phyloP scores from a whole-genome alignment of 2,329 filamentous ascomycete species.

The Neodidymelliopsis sp. region DNA sequence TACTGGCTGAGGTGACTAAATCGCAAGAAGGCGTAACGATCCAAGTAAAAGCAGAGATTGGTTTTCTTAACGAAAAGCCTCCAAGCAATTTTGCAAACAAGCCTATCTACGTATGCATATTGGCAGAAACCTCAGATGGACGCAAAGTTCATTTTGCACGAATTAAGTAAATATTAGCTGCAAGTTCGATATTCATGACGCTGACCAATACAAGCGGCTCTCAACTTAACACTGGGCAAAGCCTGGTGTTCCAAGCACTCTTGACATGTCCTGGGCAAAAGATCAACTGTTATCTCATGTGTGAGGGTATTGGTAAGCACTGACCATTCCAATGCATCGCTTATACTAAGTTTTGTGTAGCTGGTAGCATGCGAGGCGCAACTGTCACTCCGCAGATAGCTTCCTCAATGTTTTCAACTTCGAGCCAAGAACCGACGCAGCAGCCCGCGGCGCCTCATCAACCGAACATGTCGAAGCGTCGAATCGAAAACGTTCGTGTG shows the following conservation, averaged over 20 bases:
- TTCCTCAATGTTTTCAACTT: conserved; percentile 52
- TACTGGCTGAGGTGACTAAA: conserved; percentile 27
- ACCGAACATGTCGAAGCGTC: conserved; percentile 43
- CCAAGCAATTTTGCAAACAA: conserved; percentile 69
- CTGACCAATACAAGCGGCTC: conserved; percentile 63
- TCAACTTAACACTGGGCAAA: conserved; percentile 68
- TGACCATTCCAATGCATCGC: accelerated
- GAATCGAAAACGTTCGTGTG: conserved; percentile 24
- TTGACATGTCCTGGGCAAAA: conserved; percentile 63
- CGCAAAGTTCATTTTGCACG: conserved; percentile 72
- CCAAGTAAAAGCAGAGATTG: conserved; percentile 70
- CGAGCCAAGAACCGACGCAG: conserved; percentile 21
- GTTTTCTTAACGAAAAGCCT: conserved; percentile 72
- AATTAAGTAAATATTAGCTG: conserved; percentile 55
- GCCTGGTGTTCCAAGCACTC: conserved; percentile 66
- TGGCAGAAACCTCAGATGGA: conserved; percentile 76
- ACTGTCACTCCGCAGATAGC: conserved; percentile 60
- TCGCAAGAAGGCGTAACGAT: conserved; percentile 59
- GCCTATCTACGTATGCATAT: conserved; percentile 73
- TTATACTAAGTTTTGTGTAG: conserved; percentile 46
- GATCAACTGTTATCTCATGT: conserved; percentile 76
- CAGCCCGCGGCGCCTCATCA: conserved; percentile 24
- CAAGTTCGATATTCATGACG: background rate
- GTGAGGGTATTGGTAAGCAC: conserved; percentile 76
- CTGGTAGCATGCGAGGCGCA: conserved; percentile 64